These are phyloP conservation scores for Populus alba DNA, from an alignment of 345 rosid species.

Conservation along the genomic window DNA sequence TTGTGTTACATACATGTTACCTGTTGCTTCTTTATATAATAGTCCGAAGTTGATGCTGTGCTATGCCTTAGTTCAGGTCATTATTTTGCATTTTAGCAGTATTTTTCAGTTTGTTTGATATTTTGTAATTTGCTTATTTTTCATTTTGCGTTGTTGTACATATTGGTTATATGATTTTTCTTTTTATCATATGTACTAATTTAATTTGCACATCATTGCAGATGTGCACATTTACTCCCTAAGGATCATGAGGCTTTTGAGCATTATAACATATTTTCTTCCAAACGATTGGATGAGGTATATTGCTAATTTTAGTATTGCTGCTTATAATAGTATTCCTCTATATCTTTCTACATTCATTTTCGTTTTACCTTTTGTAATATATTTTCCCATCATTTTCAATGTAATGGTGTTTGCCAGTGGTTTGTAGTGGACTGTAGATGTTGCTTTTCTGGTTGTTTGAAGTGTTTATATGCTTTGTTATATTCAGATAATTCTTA, in stretches of 20 bases:
- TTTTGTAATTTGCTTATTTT: not conserved
- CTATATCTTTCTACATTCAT: not conserved
- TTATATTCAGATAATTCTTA: constrained; percentile 1
- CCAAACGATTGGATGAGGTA: constrained; percentile 94
- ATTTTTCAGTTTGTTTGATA: not conserved
- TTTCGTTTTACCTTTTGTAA: not conserved
- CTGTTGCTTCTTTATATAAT: not conserved
- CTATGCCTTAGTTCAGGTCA: not conserved
- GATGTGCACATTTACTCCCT: constrained; percentile 92
- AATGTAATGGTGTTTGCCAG: not conserved
- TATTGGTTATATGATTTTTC: not conserved
- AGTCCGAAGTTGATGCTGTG: not conserved
- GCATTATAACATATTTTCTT: constrained; percentile 62
- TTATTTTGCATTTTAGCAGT: not conserved
- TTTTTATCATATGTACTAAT: not conserved
- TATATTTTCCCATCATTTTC: not conserved
- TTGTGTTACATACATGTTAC: not conserved
- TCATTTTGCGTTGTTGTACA: not conserved
- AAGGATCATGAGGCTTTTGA: constrained; percentile 85
- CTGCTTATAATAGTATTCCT: not conserved
- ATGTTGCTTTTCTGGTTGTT: not conserved
- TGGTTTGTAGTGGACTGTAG: constrained; percentile 4
- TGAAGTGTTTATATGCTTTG: not conserved
- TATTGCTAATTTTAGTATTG: not conserved
- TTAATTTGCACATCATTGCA: constrained; percentile 25